Base-by-base conservation (phyloP, 1,139 yeast species). In the Suhomyces chickasaworum region DNA sequence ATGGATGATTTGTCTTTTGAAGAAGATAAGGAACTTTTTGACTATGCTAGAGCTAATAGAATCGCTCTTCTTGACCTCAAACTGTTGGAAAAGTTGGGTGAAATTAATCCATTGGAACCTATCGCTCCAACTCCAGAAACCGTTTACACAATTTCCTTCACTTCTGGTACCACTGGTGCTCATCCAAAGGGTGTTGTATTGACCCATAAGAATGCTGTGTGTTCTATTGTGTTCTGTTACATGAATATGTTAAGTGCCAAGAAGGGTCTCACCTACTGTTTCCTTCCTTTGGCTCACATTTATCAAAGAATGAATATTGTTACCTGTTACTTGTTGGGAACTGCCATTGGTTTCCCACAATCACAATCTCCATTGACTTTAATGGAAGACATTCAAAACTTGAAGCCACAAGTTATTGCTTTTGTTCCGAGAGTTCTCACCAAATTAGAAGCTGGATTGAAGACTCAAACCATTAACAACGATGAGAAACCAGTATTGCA, bases 211-310 rank as follows among this genome's bases (percentile, higher is more conserved):
- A 68, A 61, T 50, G 68, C 68, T 7, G 61, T 65, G 7, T 51
- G 66, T 20, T 68, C 65, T 3, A 50, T 64, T 13, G 54, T 68
- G 1, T 45, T 44, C 36, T 20, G 32, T 18, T 31, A 17, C 30
- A 23, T 35, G 51, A 41, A 44, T 31, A 52, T 59, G 37, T 53
- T 48, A 3, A 49, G 45, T 15, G 13, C n/a, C 9, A 20, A 30
- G 5, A 16, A 10, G 8, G 37, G 34, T 6, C 16, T 15, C n/a
- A 18, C 39, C 16, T 55, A 53, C 44, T 46, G 54, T 21, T 81
- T 82, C 61, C 71, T 84, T 46, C 90, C 90, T 0, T 68, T 83
- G 57, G 89, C 91, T 1, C 91, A 86, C 61, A 85, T 86, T 51
- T 84, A 78, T 59, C 88, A 84, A 52, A 60, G 78, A 49, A 64